Percentiles rank a stretch among this genome's conserved stretches.
These are phyloP conservation scores for Candida corydali DNA, from an alignment of 805 yeast genomes.

Conservation along the genomic window DNA sequence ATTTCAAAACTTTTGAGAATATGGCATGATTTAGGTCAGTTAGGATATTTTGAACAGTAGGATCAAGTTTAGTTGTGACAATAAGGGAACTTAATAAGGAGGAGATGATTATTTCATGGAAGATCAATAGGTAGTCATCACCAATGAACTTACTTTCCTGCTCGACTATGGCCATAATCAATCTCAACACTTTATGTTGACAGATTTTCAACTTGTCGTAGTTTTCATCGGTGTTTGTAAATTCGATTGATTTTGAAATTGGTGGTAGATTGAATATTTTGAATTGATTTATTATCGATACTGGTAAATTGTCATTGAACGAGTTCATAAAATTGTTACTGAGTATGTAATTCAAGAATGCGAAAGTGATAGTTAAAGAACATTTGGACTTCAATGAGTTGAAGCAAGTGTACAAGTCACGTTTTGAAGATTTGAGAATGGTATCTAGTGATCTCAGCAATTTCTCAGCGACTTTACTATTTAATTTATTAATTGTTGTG, in stretches of 20 bases:
- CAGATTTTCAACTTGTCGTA: slow-evolving; percentile 3
- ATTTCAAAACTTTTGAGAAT: slow-evolving; percentile 1
- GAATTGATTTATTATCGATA: slow-evolving; percentile 12
- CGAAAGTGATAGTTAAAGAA: slow-evolving; percentile 15
- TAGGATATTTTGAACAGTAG: background rate
- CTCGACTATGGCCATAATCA: slow-evolving; percentile 3
- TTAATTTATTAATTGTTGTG: background rate
- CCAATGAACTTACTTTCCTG: slow-evolving; percentile 15
- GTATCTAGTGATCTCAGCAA: slow-evolving; percentile 1
- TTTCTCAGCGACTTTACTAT: background rate
- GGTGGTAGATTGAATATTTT: slow-evolving; percentile 23
- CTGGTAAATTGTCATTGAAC: slow-evolving; percentile 11
- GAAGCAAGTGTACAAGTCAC: slow-evolving; percentile 14
- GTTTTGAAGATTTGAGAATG: slow-evolving; percentile 8
- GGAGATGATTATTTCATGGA: slow-evolving; percentile 15
- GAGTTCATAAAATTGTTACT: slow-evolving; percentile 12
- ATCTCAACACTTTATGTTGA: slow-evolving; percentile 4
- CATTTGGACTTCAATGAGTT: slow-evolving; percentile 17
- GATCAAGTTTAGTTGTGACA: background rate
- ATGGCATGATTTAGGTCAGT: background rate
- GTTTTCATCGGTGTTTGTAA: slow-evolving; percentile 1
- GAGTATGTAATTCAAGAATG: slow-evolving; percentile 16
- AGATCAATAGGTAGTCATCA: slow-evolving; percentile 10
- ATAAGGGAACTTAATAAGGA: slow-evolving; percentile 14
- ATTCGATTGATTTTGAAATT: slow-evolving; percentile 21